These are phyloP conservation scores for Barbarea vulgaris DNA, from an alignment of 345 rosid genomes.

Conservation along the genomic window DNA sequence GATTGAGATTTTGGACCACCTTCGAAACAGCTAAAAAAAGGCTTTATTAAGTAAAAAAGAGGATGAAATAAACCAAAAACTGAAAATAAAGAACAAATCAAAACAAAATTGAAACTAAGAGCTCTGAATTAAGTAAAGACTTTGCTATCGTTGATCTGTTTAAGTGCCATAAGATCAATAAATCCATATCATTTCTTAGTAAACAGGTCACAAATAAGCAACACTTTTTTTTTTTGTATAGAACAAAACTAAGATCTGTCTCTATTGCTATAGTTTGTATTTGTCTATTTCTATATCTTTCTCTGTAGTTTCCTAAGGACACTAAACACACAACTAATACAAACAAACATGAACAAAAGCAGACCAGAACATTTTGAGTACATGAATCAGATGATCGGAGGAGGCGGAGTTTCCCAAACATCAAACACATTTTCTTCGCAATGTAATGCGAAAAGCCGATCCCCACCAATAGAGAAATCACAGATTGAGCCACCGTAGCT, in stretches of 20 bases:
- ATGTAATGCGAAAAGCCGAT: constrained; percentile 86
- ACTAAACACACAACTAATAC: constrained; percentile 20
- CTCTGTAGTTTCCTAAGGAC: constrained; percentile 31
- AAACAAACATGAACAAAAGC: constrained; percentile 33
- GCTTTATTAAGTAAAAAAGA: constrained; percentile 26
- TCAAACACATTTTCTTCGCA: constrained; percentile 95
- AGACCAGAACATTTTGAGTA: constrained; percentile 11
- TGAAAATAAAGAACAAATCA: not conserved
- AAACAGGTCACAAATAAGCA: constrained; percentile 18
- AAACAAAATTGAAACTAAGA: too few relatives aligned
- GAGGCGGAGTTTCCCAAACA: constrained; percentile 86
- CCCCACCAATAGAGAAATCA: constrained; percentile 90
- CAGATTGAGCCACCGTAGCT: constrained; percentile 85
- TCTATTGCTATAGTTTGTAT: constrained; percentile 20
- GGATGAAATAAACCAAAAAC: not conserved
- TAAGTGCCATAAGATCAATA: constrained; percentile 9
- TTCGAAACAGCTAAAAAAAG: not conserved
- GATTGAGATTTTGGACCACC: constrained; percentile 8
- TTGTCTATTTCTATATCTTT: constrained; percentile 21
- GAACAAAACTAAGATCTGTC: constrained; percentile 26
- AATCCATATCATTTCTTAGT: constrained; percentile 7
- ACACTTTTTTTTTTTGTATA: constrained; percentile 19
- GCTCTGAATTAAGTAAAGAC: too few relatives aligned
- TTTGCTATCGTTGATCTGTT: too few relatives aligned
- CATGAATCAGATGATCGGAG: constrained; percentile 60